Conservation (phyloP, 495 filamentous ascomycete genomes). For the Penicillium malachiteum region DNA sequence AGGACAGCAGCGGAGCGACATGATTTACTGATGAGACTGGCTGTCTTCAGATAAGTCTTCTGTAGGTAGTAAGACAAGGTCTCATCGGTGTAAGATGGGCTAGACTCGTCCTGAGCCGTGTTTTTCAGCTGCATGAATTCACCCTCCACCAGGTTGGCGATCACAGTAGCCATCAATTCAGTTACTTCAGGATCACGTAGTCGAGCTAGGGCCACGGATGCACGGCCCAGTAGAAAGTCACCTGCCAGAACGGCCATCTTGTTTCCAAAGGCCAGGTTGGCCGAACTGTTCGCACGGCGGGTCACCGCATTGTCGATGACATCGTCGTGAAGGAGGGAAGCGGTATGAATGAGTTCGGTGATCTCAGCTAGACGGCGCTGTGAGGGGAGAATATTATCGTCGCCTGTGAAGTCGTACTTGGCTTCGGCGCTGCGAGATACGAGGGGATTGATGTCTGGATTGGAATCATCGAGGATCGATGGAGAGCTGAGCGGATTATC, state of each 20-base stretch:
- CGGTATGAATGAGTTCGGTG: conserved; percentile 95
- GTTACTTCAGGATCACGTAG: conserved; percentile 90
- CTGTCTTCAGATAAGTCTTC: conserved; percentile 97
- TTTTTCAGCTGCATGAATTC: conserved; percentile 99
- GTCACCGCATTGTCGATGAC: conserved; percentile 91
- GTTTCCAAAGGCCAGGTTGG: conserved; percentile 92
- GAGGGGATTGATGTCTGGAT: conserved; percentile 63
- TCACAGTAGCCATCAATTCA: conserved; percentile 91
- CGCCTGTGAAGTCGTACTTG: conserved; percentile 42
- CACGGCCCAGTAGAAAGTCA: conserved; percentile 89
- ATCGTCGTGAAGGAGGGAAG: conserved; percentile 95
- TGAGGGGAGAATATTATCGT: conserved; percentile 62
- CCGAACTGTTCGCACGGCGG: conserved; percentile 77
- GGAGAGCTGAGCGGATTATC: conserved; percentile 75
- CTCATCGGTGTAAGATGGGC: conserved; percentile 80
- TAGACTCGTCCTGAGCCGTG: conserved; percentile 79
- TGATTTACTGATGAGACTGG: conserved; percentile 91
- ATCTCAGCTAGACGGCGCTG: conserved; percentile 90
- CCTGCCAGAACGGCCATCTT: conserved; percentile 98
- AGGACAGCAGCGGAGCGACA: conserved; percentile 88
- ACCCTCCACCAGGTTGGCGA: conserved; percentile 95
- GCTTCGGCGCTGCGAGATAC: conserved; percentile 50
- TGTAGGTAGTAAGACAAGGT: conserved; percentile 93
- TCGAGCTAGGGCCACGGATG: conserved; percentile 89
- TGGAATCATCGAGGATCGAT: conserved; percentile 74